phyloP scores from a whole-genome alignment of 108 stramenopile species.

The Aurantiochytrium sp. region DNA sequence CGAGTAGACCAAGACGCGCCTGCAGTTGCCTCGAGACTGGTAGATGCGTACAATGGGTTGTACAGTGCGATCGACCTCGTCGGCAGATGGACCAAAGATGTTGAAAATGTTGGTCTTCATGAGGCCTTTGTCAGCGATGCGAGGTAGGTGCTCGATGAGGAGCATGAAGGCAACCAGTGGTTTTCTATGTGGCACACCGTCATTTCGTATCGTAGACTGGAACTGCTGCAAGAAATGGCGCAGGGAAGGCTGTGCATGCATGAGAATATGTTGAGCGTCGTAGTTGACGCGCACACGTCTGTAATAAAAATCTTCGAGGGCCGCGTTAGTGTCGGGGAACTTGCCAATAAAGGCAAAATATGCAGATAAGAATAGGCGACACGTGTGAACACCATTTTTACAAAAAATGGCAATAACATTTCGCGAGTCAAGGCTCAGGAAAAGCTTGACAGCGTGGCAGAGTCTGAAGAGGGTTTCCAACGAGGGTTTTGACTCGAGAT shows the following conservation, averaged over 20 bases:
- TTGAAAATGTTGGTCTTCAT: background rate
- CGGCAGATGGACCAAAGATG: background rate
- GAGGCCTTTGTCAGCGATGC: background rate
- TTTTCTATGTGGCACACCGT: background rate
- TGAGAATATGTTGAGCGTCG: background rate
- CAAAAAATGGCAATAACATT: background rate
- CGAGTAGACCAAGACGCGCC: background rate
- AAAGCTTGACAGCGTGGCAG: background rate
- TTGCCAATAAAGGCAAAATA: background rate
- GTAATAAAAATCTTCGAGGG: background rate
- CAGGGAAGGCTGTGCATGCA: background rate
- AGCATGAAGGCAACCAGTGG: background rate
- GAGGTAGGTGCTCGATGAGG: background rate
- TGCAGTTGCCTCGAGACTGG: background rate
- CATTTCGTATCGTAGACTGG: background rate
- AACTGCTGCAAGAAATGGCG: background rate
- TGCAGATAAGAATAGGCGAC: background rate
- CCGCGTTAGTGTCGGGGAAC: background rate
- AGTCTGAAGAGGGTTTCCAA: background rate
- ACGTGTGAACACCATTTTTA: background rate
- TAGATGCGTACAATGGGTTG: constrained; percentile 5
- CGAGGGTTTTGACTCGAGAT: background rate
- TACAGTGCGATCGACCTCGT: background rate
- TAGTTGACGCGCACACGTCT: background rate
- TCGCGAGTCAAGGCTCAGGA: background rate